Evolutionary conservation across 1,139 yeast genomes (phyloP).

Genomic region (Diutina scorzettiae): DNA sequence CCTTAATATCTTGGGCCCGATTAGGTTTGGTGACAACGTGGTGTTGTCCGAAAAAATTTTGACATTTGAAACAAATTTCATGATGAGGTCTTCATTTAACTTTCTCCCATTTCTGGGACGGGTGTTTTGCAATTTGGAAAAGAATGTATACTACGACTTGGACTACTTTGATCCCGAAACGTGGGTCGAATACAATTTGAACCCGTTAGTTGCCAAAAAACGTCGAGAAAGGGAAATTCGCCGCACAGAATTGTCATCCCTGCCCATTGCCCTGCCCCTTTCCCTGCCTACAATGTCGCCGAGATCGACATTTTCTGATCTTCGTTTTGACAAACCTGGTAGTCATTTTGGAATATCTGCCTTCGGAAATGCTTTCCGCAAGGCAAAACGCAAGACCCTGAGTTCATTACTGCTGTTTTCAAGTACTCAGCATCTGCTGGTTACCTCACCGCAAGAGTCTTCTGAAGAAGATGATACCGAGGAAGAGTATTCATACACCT

Average conservation of each 20-base stretch:
- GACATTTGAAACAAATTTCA: slow-evolving; percentile 72
- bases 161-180: slow-evolving; percentile 72
- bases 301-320: background rate
- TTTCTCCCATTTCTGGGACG: slow-evolving; percentile 69
- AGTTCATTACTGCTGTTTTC: background rate
- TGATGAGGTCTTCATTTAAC: slow-evolving; percentile 75
- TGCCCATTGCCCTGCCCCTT: background rate
- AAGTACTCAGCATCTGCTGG: background rate
- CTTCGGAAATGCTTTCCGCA: background rate
- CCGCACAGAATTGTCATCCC: background rate
- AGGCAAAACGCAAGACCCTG: slow-evolving; percentile 3
- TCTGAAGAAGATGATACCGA: background rate
- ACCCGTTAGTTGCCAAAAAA: slow-evolving; percentile 53
- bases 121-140: slow-evolving; percentile 51
- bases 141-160: slow-evolving; percentile 46
- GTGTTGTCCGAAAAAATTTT: slow-evolving; percentile 61
- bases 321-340: background rate
- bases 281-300: background rate
- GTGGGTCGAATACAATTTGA: slow-evolving; percentile 68
- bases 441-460: background rate
- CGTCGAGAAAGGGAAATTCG: slow-evolving; percentile 8
- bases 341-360: background rate
- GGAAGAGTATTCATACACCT: slow-evolving; percentile 17
- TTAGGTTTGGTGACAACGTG: slow-evolving; percentile 72
- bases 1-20: slow-evolving; percentile 76